Percentiles rank a stretch among this genome's conserved stretches.
Evolutionary conservation across 2,329 filamentous ascomycete species (phyloP).

Genomic region (Aspergillus pseudotamarii): DNA sequence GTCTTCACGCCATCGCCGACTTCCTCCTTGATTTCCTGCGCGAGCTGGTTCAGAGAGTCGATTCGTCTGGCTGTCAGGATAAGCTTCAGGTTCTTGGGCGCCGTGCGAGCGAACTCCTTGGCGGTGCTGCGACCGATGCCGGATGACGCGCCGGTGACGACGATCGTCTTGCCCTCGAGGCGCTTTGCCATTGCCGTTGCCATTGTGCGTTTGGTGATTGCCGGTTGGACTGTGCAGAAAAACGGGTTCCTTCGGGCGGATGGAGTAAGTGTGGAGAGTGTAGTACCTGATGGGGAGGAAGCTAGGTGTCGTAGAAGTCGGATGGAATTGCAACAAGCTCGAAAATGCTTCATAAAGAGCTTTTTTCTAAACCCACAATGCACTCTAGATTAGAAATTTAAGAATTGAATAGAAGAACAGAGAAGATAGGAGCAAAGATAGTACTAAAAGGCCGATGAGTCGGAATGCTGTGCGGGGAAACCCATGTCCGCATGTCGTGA

Average conservation of each 20-base stretch:
- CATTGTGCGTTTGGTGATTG: slow-evolving; percentile 54
- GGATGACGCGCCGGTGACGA: slow-evolving; percentile 90
- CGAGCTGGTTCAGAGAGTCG: slow-evolving; percentile 75
- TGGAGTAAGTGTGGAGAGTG: slow-evolving; percentile 23
- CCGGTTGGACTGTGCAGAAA: slow-evolving; percentile 21
- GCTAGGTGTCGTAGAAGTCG: slow-evolving; percentile 24
- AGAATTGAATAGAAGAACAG: not conserved
- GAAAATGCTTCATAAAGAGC: slow-evolving; percentile 32
- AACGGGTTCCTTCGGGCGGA: slow-evolving; percentile 20
- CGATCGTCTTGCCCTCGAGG: slow-evolving; percentile 87
- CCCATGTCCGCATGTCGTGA: slow-evolving; percentile 12
- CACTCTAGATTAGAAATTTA: not conserved
- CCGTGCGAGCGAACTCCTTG: slow-evolving; percentile 88
- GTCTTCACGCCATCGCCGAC: slow-evolving; percentile 81
- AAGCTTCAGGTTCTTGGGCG: slow-evolving; percentile 76
- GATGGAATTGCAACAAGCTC: slow-evolving; percentile 27
- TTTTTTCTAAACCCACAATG: not conserved
- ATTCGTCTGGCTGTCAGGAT: slow-evolving; percentile 86
- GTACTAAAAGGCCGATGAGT: slow-evolving; percentile 7
- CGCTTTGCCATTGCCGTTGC: slow-evolving; percentile 74
- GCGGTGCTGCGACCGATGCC: slow-evolving; percentile 78
- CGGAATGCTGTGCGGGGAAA: slow-evolving; percentile 24
- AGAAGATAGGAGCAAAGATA: not conserved
- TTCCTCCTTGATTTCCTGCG: slow-evolving; percentile 73
- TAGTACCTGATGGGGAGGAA: slow-evolving; percentile 13